Evolutionary conservation across 1,284 basidiomycete genomes (phyloP), one percentile per base, ranked within the genome.

Genomic region (Uromyces viciae-fabae): DNA sequence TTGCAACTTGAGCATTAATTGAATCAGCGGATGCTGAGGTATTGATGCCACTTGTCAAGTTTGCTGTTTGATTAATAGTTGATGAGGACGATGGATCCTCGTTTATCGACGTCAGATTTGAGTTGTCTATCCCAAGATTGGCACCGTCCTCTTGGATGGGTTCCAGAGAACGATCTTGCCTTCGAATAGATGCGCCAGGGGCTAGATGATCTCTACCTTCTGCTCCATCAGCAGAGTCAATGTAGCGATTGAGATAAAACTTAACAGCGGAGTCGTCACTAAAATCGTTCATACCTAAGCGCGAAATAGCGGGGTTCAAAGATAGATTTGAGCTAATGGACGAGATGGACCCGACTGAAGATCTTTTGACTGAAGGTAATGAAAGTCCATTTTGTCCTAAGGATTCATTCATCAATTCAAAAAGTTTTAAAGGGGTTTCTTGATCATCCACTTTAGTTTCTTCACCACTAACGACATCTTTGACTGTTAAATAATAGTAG

Each of bases 181-280:
- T 77, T n/a, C 58, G 76, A 31, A 73, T 76, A 19, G 68, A 38
- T 40, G 68, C 19, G 1, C 22, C 7, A 38, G 40, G 14, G 42
- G 74, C 14, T 25, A 54, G n/a, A 52, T 40, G 33, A 42, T n/a
- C 40, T 68, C 46, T 68, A n/a, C 9, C 8, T 17, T 58, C 25
- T 9, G 9, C 28, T 54, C 52, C 22, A 4, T 66, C 64, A 49
- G 43, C 1, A 5, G 25, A 46, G 11, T 72, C 19, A 2, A 46
- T 25, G 28, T 71, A 72, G 84, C 88, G 88, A 85, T 96, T 94
- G 83, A 99, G 87, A 87, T 96, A 98, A 86, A 98, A 93, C 86
- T 98, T 98, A 87, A 98, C 95, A 0, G 92, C 91, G 14, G 94
- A 94, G 85, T 98, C 95, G 83, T 99, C 96, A 75, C 93, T 94